These are phyloP conservation scores for Candida sonorensis DNA, from an alignment of 805 yeast genomes.

Conservation along the genomic window DNA sequence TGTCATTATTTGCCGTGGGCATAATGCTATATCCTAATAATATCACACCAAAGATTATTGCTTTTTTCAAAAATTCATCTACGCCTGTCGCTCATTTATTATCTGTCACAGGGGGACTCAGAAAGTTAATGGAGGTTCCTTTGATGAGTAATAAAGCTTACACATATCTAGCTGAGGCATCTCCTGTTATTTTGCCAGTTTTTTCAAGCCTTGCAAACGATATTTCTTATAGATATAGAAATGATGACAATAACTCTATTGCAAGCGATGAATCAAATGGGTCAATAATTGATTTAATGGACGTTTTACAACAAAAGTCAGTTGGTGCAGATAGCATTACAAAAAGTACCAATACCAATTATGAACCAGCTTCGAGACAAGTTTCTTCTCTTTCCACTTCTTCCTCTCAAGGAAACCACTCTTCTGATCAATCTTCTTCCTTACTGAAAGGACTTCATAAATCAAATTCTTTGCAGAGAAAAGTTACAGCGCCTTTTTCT, in stretches of 20 bases:
- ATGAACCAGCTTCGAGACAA: too few relatives aligned
- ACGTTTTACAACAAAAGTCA: conserved; percentile 14
- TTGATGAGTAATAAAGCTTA: conserved; percentile 10
- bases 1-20: conserved; percentile 20
- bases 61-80: conserved; percentile 11
- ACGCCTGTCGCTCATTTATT: conserved; percentile 10
- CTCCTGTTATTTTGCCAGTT: conserved; percentile 15
- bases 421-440: conserved; percentile 2
- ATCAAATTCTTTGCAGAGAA: too few relatives aligned
- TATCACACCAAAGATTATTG: conserved; percentile 8
- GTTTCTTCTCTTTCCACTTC: conserved; percentile 9
- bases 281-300: conserved; percentile 20
- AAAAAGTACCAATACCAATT: too few relatives aligned
- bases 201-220: conserved; percentile 9
- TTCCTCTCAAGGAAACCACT: neutral
- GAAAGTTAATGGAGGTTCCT: conserved; percentile 17
- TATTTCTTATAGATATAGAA: neutral
- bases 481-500: too few relatives aligned
- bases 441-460: too few relatives aligned
- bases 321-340: conserved; percentile 2
- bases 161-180: conserved; percentile 13
- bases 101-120: conserved; percentile 20
- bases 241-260: conserved; percentile 9
- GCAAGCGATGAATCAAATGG: conserved; percentile 8
- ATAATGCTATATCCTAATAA: conserved; percentile 15